Conservation (phyloP, 2,329 filamentous ascomycete species). For the Raffaelea ambrosiae region DNA sequence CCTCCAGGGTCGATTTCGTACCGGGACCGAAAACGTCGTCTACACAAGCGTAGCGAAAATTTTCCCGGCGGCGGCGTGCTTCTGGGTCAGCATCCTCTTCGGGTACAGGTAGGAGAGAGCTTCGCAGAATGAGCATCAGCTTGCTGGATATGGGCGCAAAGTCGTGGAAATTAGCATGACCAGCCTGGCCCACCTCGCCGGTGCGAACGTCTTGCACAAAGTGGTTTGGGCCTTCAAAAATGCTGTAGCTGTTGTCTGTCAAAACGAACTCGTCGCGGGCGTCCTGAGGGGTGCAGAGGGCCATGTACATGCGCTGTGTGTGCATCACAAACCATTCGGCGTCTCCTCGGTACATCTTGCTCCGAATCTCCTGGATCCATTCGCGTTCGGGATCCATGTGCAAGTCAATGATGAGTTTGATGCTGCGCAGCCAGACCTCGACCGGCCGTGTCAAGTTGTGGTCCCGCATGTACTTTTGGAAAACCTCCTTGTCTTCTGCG, state of each 20-base stretch:
- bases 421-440: constrained; percentile 19
- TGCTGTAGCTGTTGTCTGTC: constrained; percentile 13
- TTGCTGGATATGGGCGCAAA: constrained; percentile 18
- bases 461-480: constrained; percentile 17
- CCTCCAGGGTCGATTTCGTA: constrained; percentile 14
- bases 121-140: constrained; percentile 19
- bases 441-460: constrained; percentile 16
- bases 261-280: constrained; percentile 14
- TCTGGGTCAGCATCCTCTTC: constrained; percentile 14
- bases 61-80: neutral
- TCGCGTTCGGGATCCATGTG: constrained; percentile 15
- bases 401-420: constrained; percentile 17
- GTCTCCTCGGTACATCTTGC: constrained; percentile 15
- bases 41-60: neutral
- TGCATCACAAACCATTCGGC: constrained; percentile 17
- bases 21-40: constrained; percentile 6
- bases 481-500: constrained; percentile 13
- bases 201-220: constrained; percentile 9
- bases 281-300: constrained; percentile 17
- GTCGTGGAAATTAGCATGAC: constrained; percentile 15
- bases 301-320: constrained; percentile 16
- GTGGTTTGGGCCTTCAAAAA: constrained; percentile 17
- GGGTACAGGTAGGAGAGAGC: constrained; percentile 12
- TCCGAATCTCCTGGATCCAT: constrained; percentile 14
- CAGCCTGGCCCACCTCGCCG: constrained; percentile 2